Percentiles rank a stretch among this genome's conserved stretches.
Evolutionary conservation across 306 rosid species (phyloP).

Genomic region (Vigna angularis): DNA sequence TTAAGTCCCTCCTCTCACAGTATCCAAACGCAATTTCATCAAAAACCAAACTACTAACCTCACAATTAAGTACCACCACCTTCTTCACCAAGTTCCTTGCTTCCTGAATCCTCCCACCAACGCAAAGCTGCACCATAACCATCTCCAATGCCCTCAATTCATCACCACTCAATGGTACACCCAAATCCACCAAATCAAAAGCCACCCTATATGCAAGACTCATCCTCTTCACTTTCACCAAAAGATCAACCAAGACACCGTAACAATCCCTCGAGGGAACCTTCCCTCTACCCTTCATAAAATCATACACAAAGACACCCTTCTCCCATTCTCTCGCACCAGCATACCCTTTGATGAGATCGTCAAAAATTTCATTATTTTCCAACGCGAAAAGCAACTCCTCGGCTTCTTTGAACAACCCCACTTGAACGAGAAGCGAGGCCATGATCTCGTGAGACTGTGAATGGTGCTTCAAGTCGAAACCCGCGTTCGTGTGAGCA

Average conservation of each 20-base stretch:
- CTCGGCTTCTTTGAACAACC: slow-evolving; percentile 71
- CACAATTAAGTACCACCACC: slow-evolving; percentile 52
- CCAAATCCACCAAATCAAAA: slow-evolving; percentile 61
- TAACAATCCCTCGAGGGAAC: slow-evolving; percentile 58
- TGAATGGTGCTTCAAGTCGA: slow-evolving; percentile 49
- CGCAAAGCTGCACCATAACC: slow-evolving; percentile 67
- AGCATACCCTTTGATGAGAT: slow-evolving; percentile 64
- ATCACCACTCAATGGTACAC: slow-evolving; percentile 48
- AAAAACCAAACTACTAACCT: slow-evolving; percentile 55
- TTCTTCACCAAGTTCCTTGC: slow-evolving; percentile 79
- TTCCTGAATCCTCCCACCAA: slow-evolving; percentile 69
- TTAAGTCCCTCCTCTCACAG: slow-evolving; percentile 85
- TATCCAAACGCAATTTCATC: slow-evolving; percentile 79
- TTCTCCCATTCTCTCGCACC: slow-evolving; percentile 58
- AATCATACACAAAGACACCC: slow-evolving; percentile 59
- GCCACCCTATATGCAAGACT: slow-evolving; percentile 53
- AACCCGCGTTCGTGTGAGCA: slow-evolving; percentile 38
- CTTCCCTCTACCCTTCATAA: slow-evolving; percentile 49
- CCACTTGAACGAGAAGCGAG: slow-evolving; percentile 63
- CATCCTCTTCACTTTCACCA: slow-evolving; percentile 60
- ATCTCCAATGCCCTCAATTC: slow-evolving; percentile 59
- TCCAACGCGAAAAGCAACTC: slow-evolving; percentile 61
- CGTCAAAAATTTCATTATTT: slow-evolving; percentile 50
- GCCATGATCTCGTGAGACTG: slow-evolving; percentile 73
- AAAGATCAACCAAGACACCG: slow-evolving; percentile 53